Conservation (phyloP, 208 protist genomes). For the Vickermania ingenoplastis region DNA sequence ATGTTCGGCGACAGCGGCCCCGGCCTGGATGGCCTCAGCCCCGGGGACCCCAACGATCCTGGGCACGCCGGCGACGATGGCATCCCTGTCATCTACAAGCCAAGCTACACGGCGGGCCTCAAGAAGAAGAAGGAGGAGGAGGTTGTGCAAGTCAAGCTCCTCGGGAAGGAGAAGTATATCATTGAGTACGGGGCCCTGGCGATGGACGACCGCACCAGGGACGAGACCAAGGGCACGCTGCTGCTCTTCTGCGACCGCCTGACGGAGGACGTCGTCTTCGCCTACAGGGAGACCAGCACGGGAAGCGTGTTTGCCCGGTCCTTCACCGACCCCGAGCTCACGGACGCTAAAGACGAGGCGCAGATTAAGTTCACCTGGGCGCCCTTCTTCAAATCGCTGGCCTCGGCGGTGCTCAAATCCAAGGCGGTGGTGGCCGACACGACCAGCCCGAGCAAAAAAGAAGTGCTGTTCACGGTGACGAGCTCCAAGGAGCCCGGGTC, state of each 20-base stretch:
- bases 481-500: conserved; percentile 53
- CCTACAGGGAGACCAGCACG: conserved; percentile 39
- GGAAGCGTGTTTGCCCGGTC: conserved; percentile 44
- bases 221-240: conserved; percentile 22
- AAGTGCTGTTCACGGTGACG: conserved; percentile 44
- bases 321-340: conserved; percentile 62
- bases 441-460: conserved; percentile 14
- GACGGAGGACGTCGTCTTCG: conserved; percentile 49
- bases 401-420: conserved; percentile 58
- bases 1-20: not conserved
- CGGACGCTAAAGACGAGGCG: conserved; percentile 33
- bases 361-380: conserved; percentile 54
- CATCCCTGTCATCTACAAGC: not conserved
- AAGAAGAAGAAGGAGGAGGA: not conserved
- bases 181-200: conserved; percentile 65
- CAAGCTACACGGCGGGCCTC: not conserved
- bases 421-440: conserved; percentile 33
- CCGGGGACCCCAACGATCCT: not conserved
- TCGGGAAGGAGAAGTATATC: conserved; percentile 80
- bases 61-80: not conserved
- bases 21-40: not conserved
- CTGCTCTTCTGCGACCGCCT: conserved; percentile 49
- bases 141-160: conserved; percentile 12
- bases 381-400: conserved; percentile 82
- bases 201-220: conserved; percentile 42